These are phyloP conservation scores for Daldinia vernicosa DNA, from an alignment of 495 filamentous ascomycete genomes.

Conservation along the genomic window DNA sequence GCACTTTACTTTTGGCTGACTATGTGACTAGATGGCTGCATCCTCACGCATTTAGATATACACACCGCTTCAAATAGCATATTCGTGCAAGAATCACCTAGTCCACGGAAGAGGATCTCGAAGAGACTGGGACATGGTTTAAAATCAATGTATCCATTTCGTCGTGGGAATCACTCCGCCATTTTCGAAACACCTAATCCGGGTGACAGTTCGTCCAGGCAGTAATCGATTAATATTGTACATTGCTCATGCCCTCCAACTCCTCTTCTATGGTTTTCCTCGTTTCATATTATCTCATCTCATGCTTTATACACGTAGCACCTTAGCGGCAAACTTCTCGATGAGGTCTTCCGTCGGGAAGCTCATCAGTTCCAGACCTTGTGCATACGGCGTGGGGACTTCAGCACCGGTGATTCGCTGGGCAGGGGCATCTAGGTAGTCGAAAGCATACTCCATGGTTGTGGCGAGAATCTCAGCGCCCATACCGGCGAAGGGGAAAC, in stretches of 20 bases:
- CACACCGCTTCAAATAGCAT: neutral
- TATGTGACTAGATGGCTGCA: neutral
- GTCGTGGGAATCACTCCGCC: slow-evolving; percentile 31
- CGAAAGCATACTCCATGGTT: slow-evolving; percentile 97
- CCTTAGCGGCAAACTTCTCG: slow-evolving; percentile 80
- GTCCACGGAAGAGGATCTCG: neutral
- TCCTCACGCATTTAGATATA: neutral
- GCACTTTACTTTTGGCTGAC: neutral
- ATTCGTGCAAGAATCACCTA: neutral
- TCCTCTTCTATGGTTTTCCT: slow-evolving; percentile 6
- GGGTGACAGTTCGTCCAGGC: slow-evolving; percentile 18
- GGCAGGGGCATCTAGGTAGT: slow-evolving; percentile 93
- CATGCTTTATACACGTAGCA: slow-evolving; percentile 73
- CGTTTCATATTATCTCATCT: neutral
- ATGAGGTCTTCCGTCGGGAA: slow-evolving; percentile 91
- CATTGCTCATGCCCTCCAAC: slow-evolving; percentile 40
- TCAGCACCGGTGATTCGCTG: slow-evolving; percentile 94
- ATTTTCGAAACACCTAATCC: slow-evolving; percentile 37
- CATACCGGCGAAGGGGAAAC: slow-evolving; percentile 94
- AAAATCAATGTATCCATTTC: slow-evolving; percentile 29
- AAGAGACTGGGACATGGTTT: neutral
- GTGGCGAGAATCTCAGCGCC: slow-evolving; percentile 90
- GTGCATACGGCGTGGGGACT: slow-evolving; percentile 92
- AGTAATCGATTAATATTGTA: slow-evolving; percentile 43
- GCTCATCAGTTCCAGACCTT: slow-evolving; percentile 85